Evolutionary conservation across 2,329 filamentous ascomycete species (phyloP).

Genomic region (Septoria linicola): DNA sequence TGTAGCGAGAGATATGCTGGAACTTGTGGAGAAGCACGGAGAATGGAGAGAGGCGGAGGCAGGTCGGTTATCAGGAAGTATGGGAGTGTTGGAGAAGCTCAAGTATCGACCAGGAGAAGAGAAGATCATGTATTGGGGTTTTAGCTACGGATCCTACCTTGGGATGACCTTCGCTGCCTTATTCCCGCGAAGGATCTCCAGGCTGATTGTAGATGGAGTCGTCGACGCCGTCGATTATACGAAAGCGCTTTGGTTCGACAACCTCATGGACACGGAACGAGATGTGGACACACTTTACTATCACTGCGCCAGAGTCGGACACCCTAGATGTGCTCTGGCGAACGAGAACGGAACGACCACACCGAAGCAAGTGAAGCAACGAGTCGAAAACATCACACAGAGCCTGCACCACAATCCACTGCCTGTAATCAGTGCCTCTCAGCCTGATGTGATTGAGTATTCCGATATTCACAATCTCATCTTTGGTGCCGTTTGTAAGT

Average conservation of each 20-base stretch:
- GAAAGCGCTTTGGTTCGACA: constrained; percentile 40
- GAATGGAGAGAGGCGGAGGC: constrained; percentile 35
- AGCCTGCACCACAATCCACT: constrained; percentile 45
- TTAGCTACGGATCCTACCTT: constrained; percentile 49
- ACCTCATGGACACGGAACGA: constrained; percentile 47
- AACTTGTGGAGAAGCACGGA: constrained; percentile 47
- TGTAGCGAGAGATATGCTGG: constrained; percentile 52
- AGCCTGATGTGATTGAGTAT: constrained; percentile 42
- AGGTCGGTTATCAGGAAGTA: background rate
- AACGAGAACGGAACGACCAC: constrained; percentile 35
- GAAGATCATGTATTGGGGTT: constrained; percentile 43
- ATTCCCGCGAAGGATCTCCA: constrained; percentile 41
- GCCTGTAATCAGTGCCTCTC: constrained; percentile 35
- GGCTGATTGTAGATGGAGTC: constrained; percentile 49
- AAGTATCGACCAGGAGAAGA: constrained; percentile 34
- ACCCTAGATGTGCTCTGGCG: constrained; percentile 42
- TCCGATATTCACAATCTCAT: constrained; percentile 41
- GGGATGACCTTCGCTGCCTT: constrained; percentile 45
- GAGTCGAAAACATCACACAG: constrained; percentile 37
- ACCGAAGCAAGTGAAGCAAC: constrained; percentile 39
- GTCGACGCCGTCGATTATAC: constrained; percentile 44
- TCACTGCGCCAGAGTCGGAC: constrained; percentile 46
- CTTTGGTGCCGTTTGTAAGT: constrained; percentile 42
- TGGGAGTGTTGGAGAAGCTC: background rate
- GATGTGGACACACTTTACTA: constrained; percentile 46